Percentiles rank a stretch among this genome's conserved stretches.
phyloP scores from a whole-genome alignment of 1,284 basidiomycete genomes.

The Coniophora puteana region DNA sequence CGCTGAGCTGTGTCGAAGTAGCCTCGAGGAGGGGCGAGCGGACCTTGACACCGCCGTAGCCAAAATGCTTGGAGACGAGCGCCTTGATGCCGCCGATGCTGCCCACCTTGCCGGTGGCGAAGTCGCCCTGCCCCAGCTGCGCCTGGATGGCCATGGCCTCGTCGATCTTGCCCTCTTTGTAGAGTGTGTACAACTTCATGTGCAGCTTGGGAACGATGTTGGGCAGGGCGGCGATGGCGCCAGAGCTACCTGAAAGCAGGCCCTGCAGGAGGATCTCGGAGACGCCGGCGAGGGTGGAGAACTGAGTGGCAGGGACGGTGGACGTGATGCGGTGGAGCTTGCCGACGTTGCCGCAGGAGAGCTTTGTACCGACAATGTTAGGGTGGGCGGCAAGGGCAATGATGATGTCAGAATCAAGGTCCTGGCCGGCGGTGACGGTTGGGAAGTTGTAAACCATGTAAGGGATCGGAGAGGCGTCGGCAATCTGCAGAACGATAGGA shows the following conservation, averaged over 20 bases:
- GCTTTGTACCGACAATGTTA: slow-evolving; percentile 87
- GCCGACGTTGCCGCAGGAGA: slow-evolving; percentile 83
- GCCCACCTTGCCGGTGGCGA: slow-evolving; percentile 67
- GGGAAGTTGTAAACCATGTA: slow-evolving; percentile 94
- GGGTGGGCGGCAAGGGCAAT: slow-evolving; percentile 72
- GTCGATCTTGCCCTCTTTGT: slow-evolving; percentile 52
- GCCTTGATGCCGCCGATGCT: slow-evolving; percentile 72
- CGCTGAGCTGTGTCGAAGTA: slow-evolving; percentile 29
- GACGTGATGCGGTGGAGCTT: slow-evolving; percentile 78
- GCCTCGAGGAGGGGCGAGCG: slow-evolving; percentile 56
- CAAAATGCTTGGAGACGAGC: slow-evolving; percentile 64
- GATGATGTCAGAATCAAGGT: slow-evolving; percentile 84
- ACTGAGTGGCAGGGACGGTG: slow-evolving; percentile 44
- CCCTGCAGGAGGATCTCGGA: slow-evolving; percentile 68
- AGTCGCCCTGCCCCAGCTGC: slow-evolving; percentile 70
- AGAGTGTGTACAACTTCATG: slow-evolving; percentile 53
- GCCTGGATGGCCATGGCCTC: slow-evolving; percentile 73
- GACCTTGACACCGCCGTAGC: slow-evolving; percentile 58
- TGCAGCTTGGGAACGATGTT: slow-evolving; percentile 80
- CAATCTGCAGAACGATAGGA: slow-evolving; percentile 55
- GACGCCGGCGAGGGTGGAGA: slow-evolving; percentile 63
- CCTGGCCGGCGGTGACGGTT: slow-evolving; percentile 75
- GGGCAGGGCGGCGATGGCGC: slow-evolving; percentile 71
- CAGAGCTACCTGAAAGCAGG: slow-evolving; percentile 64
- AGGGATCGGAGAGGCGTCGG: slow-evolving; percentile 79